Evolutionary conservation across 192 early-diverging fungal genomes (phyloP), one percentile per base, ranked within the genome.

Genomic region (Endogone sp.): DNA sequence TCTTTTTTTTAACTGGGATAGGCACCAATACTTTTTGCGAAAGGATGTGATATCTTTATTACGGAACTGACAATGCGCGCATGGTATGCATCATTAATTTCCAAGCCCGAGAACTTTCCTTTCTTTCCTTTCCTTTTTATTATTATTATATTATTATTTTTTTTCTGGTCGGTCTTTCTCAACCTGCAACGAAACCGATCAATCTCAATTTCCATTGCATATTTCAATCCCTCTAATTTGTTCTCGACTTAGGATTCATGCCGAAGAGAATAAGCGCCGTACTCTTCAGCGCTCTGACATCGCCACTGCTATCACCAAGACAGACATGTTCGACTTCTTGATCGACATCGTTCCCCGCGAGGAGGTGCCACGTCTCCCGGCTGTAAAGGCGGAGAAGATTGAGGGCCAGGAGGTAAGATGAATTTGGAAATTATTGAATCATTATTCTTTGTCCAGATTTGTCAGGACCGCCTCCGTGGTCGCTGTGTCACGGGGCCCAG

Each of bases 331-430:
- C 84, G 96, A 98, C 70, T 98, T 98, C 75, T 79, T 98, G 73
- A 96, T 98, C 68, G 96, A 98, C 62, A 94, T 98, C 77, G 94
- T 98, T 4, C 96, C 96, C 1, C 81, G 96, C 30, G 96, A 96
- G 63, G 94, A 95, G 65, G 75, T 69, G 56, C 24, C 64, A 16
- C 70, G 71, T 26, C 0, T 65, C 6, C 6, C 37, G 3, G 6
- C 37, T 13, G 13, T 44, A 13, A 44, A 44, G 37, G 4, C 37
- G 37, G 37, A 44, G 37, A 44, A 44, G 37, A 13, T 44, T 44
- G 37, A 44, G 37, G 37, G 37, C 37, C 37, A 44, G 13, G 37
- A 44, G 37, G 37, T 44, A 44, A 8, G 37, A 44, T 44, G 13
- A 4, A 44, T 44, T 44, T 44, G 37, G 37, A 44, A 44, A 13